These are phyloP conservation scores for Amesomyces nigricolor DNA, from an alignment of 2,329 filamentous ascomycete species.

Conservation along the genomic window DNA sequence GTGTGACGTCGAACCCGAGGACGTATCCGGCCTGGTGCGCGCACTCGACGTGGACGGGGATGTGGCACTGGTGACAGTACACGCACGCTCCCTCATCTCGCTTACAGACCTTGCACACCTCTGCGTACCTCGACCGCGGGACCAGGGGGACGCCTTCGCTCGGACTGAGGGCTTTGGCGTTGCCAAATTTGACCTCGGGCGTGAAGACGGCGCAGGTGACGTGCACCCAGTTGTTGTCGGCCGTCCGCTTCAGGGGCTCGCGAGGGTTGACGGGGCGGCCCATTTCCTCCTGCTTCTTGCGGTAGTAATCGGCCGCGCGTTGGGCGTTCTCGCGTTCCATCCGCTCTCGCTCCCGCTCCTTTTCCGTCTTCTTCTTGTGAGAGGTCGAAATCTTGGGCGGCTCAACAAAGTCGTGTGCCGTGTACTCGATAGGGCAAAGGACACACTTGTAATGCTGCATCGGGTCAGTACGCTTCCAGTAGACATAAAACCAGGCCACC, in stretches of 20 bases:
- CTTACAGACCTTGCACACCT: slow-evolving; percentile 80
- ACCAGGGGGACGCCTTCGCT: slow-evolving; percentile 89
- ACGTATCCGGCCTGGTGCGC: slow-evolving; percentile 76
- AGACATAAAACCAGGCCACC: slow-evolving; percentile 32
- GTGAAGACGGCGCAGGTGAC: slow-evolving; percentile 90
- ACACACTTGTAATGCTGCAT: slow-evolving; percentile 81
- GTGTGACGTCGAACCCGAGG: slow-evolving; percentile 84
- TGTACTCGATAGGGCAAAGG: slow-evolving; percentile 77
- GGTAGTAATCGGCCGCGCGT: slow-evolving; percentile 75
- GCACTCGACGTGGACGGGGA: slow-evolving; percentile 78
- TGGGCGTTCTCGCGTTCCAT: slow-evolving; percentile 77
- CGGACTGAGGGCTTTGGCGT: slow-evolving; percentile 72
- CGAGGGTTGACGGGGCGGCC: slow-evolving; percentile 79
- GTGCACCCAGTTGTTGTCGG: slow-evolving; percentile 97
- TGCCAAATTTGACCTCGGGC: slow-evolving; percentile 87
- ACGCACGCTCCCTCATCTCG: slow-evolving; percentile 71
- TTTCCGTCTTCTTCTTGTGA: slow-evolving; percentile 83
- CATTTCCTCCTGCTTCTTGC: slow-evolving; percentile 73
- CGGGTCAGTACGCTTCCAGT: slow-evolving; percentile 4
- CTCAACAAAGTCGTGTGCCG: slow-evolving; percentile 78
- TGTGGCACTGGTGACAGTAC: slow-evolving; percentile 68
- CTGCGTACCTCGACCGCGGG: slow-evolving; percentile 63
- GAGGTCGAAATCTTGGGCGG: slow-evolving; percentile 60
- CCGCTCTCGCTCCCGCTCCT: slow-evolving; percentile 83
- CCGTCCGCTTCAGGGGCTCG: slow-evolving; percentile 87